Evolutionary conservation across 148 eudicot species (phyloP).

Genomic region (Cornus controversa): DNA sequence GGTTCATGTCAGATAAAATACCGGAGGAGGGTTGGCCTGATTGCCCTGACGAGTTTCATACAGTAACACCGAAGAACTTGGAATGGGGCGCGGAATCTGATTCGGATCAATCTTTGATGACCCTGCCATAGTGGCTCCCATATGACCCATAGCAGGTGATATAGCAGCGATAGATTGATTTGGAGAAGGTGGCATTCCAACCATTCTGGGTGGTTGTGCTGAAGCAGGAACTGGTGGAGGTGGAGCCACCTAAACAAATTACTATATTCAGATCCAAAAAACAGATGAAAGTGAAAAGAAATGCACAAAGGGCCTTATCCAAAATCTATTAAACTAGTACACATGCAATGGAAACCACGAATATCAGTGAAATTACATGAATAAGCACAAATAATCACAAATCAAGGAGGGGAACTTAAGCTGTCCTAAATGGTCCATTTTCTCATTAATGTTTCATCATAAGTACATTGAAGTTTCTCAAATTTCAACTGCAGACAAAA

Average conservation of each 20-base stretch:
- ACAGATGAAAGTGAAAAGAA: slow-evolving; percentile 3
- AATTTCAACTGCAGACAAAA: too few relatives aligned
- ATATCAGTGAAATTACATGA: neutral
- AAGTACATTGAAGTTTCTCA: neutral
- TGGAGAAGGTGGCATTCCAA: slow-evolving; percentile 77
- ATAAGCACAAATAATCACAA: slow-evolving; percentile 3
- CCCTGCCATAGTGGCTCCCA: slow-evolving; percentile 50
- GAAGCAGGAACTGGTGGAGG: slow-evolving; percentile 64
- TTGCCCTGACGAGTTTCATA: slow-evolving; percentile 90
- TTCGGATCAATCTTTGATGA: slow-evolving; percentile 88
- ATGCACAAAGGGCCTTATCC: neutral
- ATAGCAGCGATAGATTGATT: slow-evolving; percentile 62
- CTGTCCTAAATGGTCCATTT: neutral
- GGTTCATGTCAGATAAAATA: slow-evolving; percentile 23
- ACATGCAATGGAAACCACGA: neutral
- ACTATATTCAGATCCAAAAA: slow-evolving; percentile 22
- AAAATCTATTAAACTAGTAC: neutral
- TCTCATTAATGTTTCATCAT: neutral
- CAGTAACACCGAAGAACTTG: slow-evolving; percentile 54
- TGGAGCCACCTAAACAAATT: slow-evolving; percentile 52
- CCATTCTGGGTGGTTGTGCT: slow-evolving; percentile 64
- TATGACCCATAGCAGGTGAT: slow-evolving; percentile 63
- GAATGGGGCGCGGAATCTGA: slow-evolving; percentile 91
- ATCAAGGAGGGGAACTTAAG: neutral
- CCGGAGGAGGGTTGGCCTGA: slow-evolving; percentile 99